A percentile compares a stretch with the other conserved stretches of the same genome.
phyloP scores from a whole-genome alignment of 805 yeast species.

The Wickerhamiella vanderwaltii region DNA sequence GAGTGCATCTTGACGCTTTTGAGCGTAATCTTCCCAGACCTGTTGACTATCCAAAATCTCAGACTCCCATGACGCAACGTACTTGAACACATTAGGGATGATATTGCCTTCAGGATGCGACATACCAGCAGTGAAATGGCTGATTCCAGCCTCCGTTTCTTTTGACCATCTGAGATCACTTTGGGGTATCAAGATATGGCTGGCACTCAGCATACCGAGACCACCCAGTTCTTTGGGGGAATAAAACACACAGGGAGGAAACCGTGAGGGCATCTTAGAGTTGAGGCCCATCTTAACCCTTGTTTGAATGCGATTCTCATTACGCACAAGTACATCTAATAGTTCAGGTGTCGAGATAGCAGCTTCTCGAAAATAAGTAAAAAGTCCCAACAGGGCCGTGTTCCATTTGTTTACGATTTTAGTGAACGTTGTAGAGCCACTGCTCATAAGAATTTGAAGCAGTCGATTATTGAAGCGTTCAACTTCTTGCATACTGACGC shows the following conservation, averaged over 20 bases:
- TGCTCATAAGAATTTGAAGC: constrained; percentile 82
- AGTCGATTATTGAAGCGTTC: constrained; percentile 71
- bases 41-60: constrained; percentile 89
- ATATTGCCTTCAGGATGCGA: constrained; percentile 54
- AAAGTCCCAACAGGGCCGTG: constrained; percentile 72
- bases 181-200: constrained; percentile 88
- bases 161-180: constrained; percentile 83
- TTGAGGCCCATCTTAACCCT: constrained; percentile 89
- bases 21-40: constrained; percentile 96
- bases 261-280: constrained; percentile 96
- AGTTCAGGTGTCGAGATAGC: constrained; percentile 68
- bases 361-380: constrained; percentile 89
- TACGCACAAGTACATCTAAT: constrained; percentile 70
- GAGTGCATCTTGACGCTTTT: constrained; percentile 74
- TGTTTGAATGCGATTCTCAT: constrained; percentile 89
- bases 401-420: constrained; percentile 95
- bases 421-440: constrained; percentile 91
- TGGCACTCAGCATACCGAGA: constrained; percentile 92
- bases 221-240: constrained; percentile 98
- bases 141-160: constrained; percentile 88
- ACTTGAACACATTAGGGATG: constrained; percentile 88
- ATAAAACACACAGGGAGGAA: constrained; percentile 97
- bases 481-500: constrained; percentile 72
- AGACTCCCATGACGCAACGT: constrained; percentile 91
- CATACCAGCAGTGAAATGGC: constrained; percentile 92